A percentile compares a stretch with the other conserved stretches of the same genome.
phyloP scores from a whole-genome alignment of 495 filamentous ascomycete genomes.

The Cladorrhinum samala region DNA sequence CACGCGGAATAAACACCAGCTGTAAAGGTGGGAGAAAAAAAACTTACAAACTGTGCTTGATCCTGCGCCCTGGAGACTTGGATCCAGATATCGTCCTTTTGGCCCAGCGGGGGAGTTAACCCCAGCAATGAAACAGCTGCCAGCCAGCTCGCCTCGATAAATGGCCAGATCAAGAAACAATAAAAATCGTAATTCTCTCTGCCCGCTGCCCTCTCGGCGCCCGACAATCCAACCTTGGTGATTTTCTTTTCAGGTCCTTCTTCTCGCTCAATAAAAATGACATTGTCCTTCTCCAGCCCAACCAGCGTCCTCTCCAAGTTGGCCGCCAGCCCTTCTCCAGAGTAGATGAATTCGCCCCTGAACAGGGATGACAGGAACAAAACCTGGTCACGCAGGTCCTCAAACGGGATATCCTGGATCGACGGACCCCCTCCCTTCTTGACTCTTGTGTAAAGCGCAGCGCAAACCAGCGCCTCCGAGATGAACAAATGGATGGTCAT shows the following conservation, averaged over 20 bases:
- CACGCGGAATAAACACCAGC: not conserved
- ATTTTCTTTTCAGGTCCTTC: conserved; percentile 46
- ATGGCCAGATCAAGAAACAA: conserved; percentile 97
- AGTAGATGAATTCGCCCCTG: conserved; percentile 94
- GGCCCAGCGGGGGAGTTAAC: conserved; percentile 63
- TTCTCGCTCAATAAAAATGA: conserved; percentile 65
- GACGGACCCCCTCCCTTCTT: conserved; percentile 81
- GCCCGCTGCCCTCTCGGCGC: conserved; percentile 66
- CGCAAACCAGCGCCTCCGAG: conserved; percentile 79
- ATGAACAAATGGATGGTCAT: conserved; percentile 99
- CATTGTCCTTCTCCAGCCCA: conserved; percentile 69
- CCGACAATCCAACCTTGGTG: conserved; percentile 63
- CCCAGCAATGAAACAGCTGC: conserved; percentile 81
- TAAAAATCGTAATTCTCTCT: conserved; percentile 97
- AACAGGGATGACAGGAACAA: conserved; percentile 87
- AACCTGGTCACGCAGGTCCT: conserved; percentile 66
- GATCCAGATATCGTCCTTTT: conserved; percentile 65
- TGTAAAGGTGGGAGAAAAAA: not conserved
- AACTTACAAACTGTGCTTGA: conserved; percentile 69
- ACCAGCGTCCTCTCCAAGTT: conserved; percentile 76
- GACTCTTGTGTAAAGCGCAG: conserved; percentile 80
- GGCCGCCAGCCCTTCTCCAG: conserved; percentile 67
- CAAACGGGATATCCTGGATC: conserved; percentile 70
- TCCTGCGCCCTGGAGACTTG: conserved; percentile 71
- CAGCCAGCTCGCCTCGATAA: conserved; percentile 90